Conservation (phyloP, 2,329 filamentous ascomycete species). For the Lasiodiplodia citricola region DNA sequence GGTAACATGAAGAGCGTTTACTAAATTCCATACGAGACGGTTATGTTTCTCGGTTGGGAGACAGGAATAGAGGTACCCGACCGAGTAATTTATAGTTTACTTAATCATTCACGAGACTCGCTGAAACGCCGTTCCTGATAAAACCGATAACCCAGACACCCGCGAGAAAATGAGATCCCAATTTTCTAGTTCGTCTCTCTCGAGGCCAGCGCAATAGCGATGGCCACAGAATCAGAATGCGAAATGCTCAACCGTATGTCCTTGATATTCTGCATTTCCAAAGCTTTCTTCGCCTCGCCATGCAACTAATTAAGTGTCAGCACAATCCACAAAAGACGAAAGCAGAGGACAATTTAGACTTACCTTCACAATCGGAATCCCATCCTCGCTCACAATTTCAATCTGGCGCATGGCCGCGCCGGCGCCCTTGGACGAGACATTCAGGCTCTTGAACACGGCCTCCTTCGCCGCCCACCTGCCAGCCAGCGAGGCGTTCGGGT, state of each 20-base stretch:
- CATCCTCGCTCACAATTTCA: conserved; percentile 24
- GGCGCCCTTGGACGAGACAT: conserved; percentile 6
- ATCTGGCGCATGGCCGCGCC: conserved; percentile 28
- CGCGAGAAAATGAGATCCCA: not conserved
- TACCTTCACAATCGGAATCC: not conserved
- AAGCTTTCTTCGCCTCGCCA: not conserved
- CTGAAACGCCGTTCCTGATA: too few species aligned
- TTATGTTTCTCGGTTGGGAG: too few species aligned
- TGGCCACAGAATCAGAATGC: not conserved
- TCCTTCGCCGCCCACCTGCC: conserved; percentile 29
- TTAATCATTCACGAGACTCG: too few species aligned
- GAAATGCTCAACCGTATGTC: not conserved
- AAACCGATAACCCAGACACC: too few species aligned
- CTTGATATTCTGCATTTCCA: not conserved
- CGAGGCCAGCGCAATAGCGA: not conserved
- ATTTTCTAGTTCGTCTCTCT: not conserved
- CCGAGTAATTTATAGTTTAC: too few species aligned
- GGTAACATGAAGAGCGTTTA: too few species aligned
- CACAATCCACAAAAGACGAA: not conserved
- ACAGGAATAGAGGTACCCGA: too few species aligned
- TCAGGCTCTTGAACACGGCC: conserved; percentile 27
- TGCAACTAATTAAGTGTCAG: not conserved
- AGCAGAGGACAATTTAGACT: not conserved
- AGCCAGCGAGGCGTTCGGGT: conserved; percentile 23
- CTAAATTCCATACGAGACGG: too few species aligned